Evolutionary conservation across 441 rosid species (phyloP).

Genomic region (Gossypium laxum): DNA sequence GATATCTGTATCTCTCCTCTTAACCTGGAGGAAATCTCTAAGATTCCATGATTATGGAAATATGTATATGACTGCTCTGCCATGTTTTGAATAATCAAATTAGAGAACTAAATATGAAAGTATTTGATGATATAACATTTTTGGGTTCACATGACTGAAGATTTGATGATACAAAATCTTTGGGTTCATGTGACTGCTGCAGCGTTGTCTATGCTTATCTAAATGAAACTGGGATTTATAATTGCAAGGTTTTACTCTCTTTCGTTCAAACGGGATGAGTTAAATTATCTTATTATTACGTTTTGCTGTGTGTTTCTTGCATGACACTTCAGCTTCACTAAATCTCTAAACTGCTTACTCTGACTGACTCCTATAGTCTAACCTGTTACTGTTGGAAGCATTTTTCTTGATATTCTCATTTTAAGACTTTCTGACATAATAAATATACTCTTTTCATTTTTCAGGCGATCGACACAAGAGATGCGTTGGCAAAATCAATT

Average conservation of each 20-base stretch:
- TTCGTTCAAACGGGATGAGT: not conserved
- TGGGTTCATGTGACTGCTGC: not conserved
- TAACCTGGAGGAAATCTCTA: not conserved
- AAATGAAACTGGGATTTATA: not conserved
- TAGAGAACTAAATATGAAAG: not conserved
- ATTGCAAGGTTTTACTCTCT: not conserved
- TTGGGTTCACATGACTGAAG: not conserved
- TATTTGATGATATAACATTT: not conserved
- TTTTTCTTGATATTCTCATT: constrained; percentile 6
- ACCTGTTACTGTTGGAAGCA: not conserved
- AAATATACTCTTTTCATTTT: constrained; percentile 17
- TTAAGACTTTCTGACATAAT: not conserved
- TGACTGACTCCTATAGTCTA: not conserved
- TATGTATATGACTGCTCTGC: not conserved
- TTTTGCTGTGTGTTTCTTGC: not conserved
- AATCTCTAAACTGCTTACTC: not conserved
- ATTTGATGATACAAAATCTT: not conserved
- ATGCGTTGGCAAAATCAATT: constrained; percentile 92
- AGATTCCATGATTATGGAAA: not conserved
- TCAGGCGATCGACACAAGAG: constrained; percentile 75
- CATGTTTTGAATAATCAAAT: not conserved
- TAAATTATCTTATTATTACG: not conserved
- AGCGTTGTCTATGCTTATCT: not conserved
- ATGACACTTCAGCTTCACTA: not conserved
- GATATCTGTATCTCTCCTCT: not conserved